A percentile compares a stretch with the other conserved stretches of the same genome.
Evolutionary conservation across 345 rosid genomes (phyloP).

Genomic region (Fremontodendron californicum): DNA sequence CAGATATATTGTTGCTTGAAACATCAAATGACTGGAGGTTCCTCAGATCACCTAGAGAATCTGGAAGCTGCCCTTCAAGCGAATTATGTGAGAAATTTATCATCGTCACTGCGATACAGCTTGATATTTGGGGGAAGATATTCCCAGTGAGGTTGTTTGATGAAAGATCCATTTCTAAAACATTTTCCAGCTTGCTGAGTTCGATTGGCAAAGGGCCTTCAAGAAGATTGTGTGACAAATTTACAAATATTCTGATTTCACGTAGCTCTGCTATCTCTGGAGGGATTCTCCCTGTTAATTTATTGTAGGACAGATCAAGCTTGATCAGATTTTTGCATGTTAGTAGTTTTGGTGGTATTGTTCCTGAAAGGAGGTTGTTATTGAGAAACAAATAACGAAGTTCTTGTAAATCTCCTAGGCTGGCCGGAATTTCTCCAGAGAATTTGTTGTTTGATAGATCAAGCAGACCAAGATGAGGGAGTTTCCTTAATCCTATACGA

Average conservation of each 20-base stretch:
- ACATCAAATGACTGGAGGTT: conserved; percentile 47
- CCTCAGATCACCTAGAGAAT: conserved; percentile 37
- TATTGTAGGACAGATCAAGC: conserved; percentile 48
- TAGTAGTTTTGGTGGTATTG: conserved; percentile 40
- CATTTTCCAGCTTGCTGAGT: conserved; percentile 52
- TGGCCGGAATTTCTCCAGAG: conserved; percentile 40
- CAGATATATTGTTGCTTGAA: conserved; percentile 42
- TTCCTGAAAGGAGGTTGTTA: conserved; percentile 50
- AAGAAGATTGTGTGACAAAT: conserved; percentile 43
- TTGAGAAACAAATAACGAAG: conserved; percentile 36
- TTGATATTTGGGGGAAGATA: conserved; percentile 39
- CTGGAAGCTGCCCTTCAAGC: conserved; percentile 46
- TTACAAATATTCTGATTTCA: conserved; percentile 39
- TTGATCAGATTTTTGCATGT: conserved; percentile 32
- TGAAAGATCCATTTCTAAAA: conserved; percentile 51
- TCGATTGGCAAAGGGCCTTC: conserved; percentile 49
- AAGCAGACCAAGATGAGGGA: conserved; percentile 33
- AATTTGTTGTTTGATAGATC: conserved; percentile 46
- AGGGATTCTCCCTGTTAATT: conserved; percentile 44
- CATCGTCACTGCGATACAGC: conserved; percentile 37
- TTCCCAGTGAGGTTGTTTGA: conserved; percentile 40
- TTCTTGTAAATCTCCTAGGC: conserved; percentile 31
- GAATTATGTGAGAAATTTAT: conserved; percentile 40
- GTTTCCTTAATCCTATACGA: conserved; percentile 35
- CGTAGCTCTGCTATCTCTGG: conserved; percentile 32